Evolutionary conservation across 2,329 filamentous ascomycete species (phyloP).

Genomic region (Ophiocordyceps unilateralis): DNA sequence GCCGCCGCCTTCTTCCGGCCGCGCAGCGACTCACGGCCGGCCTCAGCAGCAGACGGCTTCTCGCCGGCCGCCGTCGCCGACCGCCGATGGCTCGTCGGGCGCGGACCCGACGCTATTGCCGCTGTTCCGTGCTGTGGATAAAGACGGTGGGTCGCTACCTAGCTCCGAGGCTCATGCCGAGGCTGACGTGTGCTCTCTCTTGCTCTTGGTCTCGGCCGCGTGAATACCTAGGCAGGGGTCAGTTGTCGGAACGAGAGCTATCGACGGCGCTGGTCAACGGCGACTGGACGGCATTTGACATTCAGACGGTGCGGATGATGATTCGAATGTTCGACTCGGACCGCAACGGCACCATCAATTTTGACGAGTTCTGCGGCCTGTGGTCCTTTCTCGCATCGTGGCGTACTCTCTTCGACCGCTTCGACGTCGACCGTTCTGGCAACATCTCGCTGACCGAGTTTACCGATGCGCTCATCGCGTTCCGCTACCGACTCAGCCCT

Average conservation of each 20-base stretch:
- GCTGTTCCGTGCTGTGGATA: conserved; percentile 83
- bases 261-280: conserved; percentile 86
- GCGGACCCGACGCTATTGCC: conserved; percentile 63
- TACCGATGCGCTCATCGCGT: conserved; percentile 74
- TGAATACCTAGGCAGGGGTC: conserved; percentile 50
- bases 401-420: conserved; percentile 87
- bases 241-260: conserved; percentile 74
- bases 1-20: neutral
- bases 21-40: neutral
- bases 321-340: conserved; percentile 98
- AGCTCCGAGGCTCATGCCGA: too few relatives aligned
- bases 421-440: conserved; percentile 74
- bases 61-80: conserved; percentile 49
- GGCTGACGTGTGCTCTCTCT: too few relatives aligned
- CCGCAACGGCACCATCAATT: conserved; percentile 74
- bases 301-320: conserved; percentile 95
- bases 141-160: conserved; percentile 54
- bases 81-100: conserved; percentile 27
- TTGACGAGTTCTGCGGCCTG: conserved; percentile 88
- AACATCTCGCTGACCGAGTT: conserved; percentile 81
- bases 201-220: too few relatives aligned
- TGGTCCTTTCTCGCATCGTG: conserved; percentile 94
- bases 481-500: conserved; percentile 78
- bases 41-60: conserved; percentile 14
- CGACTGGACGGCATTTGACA: conserved; percentile 87